Base-by-base conservation (phyloP, 768 basidiomycete species). In the Suillus subaureus region DNA sequence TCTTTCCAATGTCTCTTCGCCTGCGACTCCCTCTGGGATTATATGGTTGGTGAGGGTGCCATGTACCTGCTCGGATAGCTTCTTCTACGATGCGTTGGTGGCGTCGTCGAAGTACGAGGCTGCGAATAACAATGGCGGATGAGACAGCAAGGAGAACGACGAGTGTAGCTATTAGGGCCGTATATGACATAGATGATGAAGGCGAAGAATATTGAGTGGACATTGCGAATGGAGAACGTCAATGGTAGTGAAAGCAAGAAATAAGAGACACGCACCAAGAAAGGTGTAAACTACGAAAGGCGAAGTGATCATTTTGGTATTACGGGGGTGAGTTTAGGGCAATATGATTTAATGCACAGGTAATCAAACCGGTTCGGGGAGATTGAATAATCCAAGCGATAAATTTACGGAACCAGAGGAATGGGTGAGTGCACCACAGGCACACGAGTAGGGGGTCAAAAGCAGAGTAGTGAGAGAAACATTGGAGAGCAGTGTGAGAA, bases 61-160 rank as follows among this genome's bases (percentile, higher is more conserved):
- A 89, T 8, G 87, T 87, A 11, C 89, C 89, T 65, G 87, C 85
- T 28, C 83, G 79, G 67, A 89, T 89, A 21, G 87, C 88, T 66
- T 89, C 87, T 61, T 85, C 87, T 39, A 89, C 78, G 70, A 87
- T 72, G 7, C 80, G 81, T 21, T 85, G 82, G 64, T 88, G 86
- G 4, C 90, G 83, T 16, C 88, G 77, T 3, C 90, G 83, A n/a
- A 90, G 80, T 47, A 90, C 67, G 65, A 89, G 81, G 26, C 88
- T 89, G 42, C 90, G 87, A 55, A 85, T 68, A 66, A 91, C 84
- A 71, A 91, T 89, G 15, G 87, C 87, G 3, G 84, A 84, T 11
- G 88, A 89, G n/a, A 91, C 85, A 47, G 81, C 80, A 28, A 91
- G 82, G 23, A 91, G 84, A 26, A 90, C 84, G 66, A 90, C 83